A percentile compares a stretch with the other conserved stretches of the same genome.
These are phyloP conservation scores for Globisporangium uncinulatum DNA, from an alignment of 352 stramenopile genomes.

Conservation along the genomic window DNA sequence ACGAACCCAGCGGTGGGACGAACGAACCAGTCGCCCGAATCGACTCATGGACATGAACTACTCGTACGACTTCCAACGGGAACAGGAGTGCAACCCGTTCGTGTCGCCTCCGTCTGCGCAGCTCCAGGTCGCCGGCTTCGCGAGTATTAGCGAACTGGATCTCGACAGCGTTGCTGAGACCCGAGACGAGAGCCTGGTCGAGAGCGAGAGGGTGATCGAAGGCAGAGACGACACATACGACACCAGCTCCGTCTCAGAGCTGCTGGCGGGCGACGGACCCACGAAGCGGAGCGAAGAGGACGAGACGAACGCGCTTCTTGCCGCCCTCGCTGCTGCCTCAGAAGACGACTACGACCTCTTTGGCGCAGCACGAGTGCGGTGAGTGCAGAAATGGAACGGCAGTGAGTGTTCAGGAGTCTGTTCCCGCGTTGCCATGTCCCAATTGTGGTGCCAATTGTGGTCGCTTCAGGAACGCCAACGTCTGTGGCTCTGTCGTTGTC, in stretches of 20 bases:
- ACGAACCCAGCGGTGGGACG: too few relatives aligned
- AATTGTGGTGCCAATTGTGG: too few relatives aligned
- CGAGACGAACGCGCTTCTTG: constrained; percentile 8
- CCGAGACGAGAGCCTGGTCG: neutral
- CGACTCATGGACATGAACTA: constrained; percentile 24
- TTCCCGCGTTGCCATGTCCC: too few relatives aligned
- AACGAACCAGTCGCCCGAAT: neutral
- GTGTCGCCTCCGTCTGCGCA: constrained; percentile 11
- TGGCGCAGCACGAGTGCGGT: neutral
- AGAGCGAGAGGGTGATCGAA: neutral
- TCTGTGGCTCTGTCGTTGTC: too few relatives aligned
- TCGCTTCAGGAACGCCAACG: too few relatives aligned
- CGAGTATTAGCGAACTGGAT: neutral
- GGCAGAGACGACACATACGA: neutral
- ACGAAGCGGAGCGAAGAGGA: constrained; percentile 1
- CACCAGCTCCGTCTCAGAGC: neutral
- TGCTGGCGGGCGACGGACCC: neutral
- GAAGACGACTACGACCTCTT: constrained; percentile 12
- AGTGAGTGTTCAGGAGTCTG: too few relatives aligned
- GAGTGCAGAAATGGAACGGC: neutral
- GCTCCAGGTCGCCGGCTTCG: neutral
- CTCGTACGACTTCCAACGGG: constrained; percentile 41
- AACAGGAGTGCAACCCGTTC: constrained; percentile 31
- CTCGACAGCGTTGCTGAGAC: constrained; percentile 1
- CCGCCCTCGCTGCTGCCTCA: constrained; percentile 7